phyloP scores from a whole-genome alignment of 176 grass and related monocot species.

The Bothriochloa decipiens region DNA sequence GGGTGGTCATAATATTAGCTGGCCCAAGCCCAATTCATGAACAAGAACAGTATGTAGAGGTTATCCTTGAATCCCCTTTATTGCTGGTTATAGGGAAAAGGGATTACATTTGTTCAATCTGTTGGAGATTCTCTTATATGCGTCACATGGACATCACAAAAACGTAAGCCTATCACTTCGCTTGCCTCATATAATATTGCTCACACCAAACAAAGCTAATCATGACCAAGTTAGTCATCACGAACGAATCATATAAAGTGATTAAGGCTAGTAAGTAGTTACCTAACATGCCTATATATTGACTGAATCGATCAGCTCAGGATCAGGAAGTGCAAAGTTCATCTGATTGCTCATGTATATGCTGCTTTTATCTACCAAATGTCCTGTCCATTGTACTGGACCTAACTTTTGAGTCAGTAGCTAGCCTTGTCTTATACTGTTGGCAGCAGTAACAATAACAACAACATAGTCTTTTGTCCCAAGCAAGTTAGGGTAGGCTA shows the following conservation, averaged over 20 bases:
- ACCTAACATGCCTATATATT: slow-evolving; percentile 17
- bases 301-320: slow-evolving; percentile 4
- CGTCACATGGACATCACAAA: background rate
- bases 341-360: background rate
- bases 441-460: no score
- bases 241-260: slow-evolving; percentile 28
- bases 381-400: background rate
- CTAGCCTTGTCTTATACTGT: slow-evolving; percentile 31
- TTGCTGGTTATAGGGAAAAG: background rate
- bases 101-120: background rate
- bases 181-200: slow-evolving; percentile 16
- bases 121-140: background rate
- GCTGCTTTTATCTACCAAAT: slow-evolving; percentile 31
- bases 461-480: no score
- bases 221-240: slow-evolving; percentile 7
- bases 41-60: slow-evolving; percentile 8
- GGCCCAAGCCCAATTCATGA: slow-evolving; percentile 16
- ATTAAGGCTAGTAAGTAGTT: background rate
- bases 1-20: slow-evolving; percentile 24
- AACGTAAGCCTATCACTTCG: slow-evolving; percentile 19
- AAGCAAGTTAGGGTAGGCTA: no score
- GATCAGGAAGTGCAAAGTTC: slow-evolving; percentile 17
- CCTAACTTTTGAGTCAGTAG: slow-evolving; percentile 28
- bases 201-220: background rate
- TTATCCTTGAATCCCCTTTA: background rate